A percentile compares a stretch with the other conserved stretches of the same genome.
phyloP scores from a whole-genome alignment of 1,284 basidiomycete genomes.

The Pisolithus thermaeus region DNA sequence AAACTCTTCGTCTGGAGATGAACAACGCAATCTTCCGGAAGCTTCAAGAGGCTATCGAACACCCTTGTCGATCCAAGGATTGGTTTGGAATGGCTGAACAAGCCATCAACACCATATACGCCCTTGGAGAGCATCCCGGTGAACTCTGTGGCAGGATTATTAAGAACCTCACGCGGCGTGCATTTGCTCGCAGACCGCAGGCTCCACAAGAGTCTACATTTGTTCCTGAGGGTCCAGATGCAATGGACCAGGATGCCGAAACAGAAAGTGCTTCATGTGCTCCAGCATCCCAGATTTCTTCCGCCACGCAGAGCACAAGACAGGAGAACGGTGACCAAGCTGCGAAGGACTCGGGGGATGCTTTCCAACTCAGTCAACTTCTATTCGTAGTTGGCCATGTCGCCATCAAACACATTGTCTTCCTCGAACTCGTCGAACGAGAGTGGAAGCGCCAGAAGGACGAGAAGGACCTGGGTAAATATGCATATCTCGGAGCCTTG shows the following conservation, averaged over 20 bases:
- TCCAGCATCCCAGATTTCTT: slow-evolving; percentile 14
- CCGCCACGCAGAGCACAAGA: slow-evolving; percentile 4
- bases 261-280: slow-evolving; percentile 11
- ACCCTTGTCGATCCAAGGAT: slow-evolving; percentile 77
- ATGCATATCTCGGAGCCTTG: not conserved
- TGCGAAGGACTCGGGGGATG: slow-evolving; percentile 62
- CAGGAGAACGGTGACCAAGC: slow-evolving; percentile 20
- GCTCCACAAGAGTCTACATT: slow-evolving; percentile 6
- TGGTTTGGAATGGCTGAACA: slow-evolving; percentile 98
- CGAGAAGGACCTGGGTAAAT: slow-evolving; percentile 71
- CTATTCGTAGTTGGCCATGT: slow-evolving; percentile 95
- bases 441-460: slow-evolving; percentile 97
- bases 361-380: slow-evolving; percentile 86
- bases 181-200: slow-evolving; percentile 48
- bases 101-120: slow-evolving; percentile 93
- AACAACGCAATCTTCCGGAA: slow-evolving; percentile 82
- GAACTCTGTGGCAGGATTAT: slow-evolving; percentile 78
- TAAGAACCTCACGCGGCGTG: slow-evolving; percentile 71
- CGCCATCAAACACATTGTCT: slow-evolving; percentile 96
- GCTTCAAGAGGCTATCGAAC: slow-evolving; percentile 73
- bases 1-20: slow-evolving; percentile 85
- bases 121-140: slow-evolving; percentile 92
- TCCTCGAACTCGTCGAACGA: slow-evolving; percentile 93
- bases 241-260: slow-evolving; percentile 38
- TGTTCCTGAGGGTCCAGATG: slow-evolving; percentile 33